Conservation (phyloP, 2,329 filamentous ascomycete species). For the Xylariales sp. region DNA sequence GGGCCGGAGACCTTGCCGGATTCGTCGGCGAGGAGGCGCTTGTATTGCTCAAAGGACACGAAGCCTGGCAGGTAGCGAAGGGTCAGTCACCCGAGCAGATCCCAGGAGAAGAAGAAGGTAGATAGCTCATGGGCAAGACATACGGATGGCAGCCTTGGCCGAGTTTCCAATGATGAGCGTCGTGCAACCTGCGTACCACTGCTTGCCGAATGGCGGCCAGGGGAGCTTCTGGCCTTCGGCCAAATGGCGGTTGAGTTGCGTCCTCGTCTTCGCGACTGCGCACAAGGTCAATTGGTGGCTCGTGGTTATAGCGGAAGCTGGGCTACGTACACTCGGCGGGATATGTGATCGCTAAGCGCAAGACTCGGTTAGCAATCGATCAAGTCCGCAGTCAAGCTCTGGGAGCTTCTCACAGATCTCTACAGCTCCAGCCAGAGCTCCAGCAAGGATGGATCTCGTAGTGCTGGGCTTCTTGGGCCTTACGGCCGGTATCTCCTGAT, state of each 20-base stretch:
- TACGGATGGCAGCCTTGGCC: constrained; percentile 90
- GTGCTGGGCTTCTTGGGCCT: constrained; percentile 61
- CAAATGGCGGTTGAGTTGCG: constrained; percentile 84
- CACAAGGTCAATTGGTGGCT: not conserved
- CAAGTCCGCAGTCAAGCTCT: constrained; percentile 16
- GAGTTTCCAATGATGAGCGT: constrained; percentile 96
- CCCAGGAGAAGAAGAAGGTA: not conserved
- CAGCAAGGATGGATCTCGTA: constrained; percentile 84
- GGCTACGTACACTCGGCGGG: constrained; percentile 65
- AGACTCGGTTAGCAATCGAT: not conserved
- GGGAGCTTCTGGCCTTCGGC: constrained; percentile 81
- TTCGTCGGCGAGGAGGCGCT: constrained; percentile 72
- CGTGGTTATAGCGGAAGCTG: not conserved
- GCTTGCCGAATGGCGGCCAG: constrained; percentile 86
- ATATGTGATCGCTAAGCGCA: constrained; percentile 66
- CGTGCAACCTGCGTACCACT: constrained; percentile 98
- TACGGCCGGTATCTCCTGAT: constrained; percentile 15
- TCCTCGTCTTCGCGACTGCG: constrained; percentile 86
- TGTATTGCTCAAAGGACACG: constrained; percentile 95
- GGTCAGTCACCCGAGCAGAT: constrained; percentile 7
- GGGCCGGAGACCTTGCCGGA: constrained; percentile 88
- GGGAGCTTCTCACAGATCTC: constrained; percentile 67
- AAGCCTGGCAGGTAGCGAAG: constrained; percentile 57
- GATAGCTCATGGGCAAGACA: constrained; percentile 26
- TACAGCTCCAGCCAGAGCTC: constrained; percentile 87